Conservation (phyloP, 2,329 filamentous ascomycete genomes). For the Hymenoscyphus occultus region DNA sequence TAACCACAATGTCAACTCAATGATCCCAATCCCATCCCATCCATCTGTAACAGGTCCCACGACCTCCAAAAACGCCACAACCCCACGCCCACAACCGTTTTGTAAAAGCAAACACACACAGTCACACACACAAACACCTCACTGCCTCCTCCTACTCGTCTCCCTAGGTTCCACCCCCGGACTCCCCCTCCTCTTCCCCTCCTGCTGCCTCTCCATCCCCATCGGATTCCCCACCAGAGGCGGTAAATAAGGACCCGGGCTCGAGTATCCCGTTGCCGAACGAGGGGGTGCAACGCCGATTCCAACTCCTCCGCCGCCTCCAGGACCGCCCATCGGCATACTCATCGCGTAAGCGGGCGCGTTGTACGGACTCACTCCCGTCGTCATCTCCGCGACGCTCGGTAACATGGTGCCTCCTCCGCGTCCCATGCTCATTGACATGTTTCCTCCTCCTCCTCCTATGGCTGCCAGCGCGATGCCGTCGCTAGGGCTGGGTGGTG, state of each 20-base stretch:
- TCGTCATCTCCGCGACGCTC: constrained; percentile 61
- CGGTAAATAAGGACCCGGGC: constrained; percentile 8
- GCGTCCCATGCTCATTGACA: constrained; percentile 23
- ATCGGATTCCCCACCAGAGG: background rate
- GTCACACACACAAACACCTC: constrained; percentile 19
- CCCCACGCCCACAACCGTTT: background rate
- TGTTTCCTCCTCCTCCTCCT: constrained; percentile 18
- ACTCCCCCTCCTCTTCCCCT: constrained; percentile 53
- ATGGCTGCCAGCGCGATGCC: constrained; percentile 36
- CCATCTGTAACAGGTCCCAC: background rate
- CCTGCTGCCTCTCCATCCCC: constrained; percentile 17
- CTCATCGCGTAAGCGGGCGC: constrained; percentile 52
- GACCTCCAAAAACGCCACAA: no score
- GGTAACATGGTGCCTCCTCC: constrained; percentile 46
- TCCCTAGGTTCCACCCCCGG: constrained; percentile 47
- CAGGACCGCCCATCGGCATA: constrained; percentile 28
- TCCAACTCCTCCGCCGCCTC: constrained; percentile 36
- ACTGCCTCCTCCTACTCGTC: constrained; percentile 44
- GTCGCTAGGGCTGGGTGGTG: constrained; percentile 40
- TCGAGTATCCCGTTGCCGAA: constrained; percentile 32
- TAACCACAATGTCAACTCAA: background rate
- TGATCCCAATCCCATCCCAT: background rate
- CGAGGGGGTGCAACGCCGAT: constrained; percentile 39
- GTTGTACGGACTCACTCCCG: constrained; percentile 59
- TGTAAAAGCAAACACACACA: no score